A percentile compares a stretch with the other conserved stretches of the same genome.
These are phyloP conservation scores for Gamsiella multidivaricata DNA, from an alignment of 192 early-diverging fungal species.

Conservation along the genomic window DNA sequence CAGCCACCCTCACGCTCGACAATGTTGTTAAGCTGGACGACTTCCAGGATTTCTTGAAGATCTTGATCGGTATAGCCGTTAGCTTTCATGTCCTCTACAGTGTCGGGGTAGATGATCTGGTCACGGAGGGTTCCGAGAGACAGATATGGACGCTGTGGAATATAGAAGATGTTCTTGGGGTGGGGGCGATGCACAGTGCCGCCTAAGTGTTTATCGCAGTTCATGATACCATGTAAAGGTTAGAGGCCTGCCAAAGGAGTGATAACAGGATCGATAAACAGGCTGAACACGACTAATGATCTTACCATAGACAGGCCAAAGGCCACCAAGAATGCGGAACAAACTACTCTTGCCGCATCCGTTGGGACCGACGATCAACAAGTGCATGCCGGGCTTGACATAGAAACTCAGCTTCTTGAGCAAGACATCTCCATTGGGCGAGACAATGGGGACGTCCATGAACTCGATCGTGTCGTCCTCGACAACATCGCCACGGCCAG, in stretches of 20 bases:
- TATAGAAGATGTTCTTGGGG: constrained; percentile 94
- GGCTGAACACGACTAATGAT: not conserved
- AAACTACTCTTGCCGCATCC: constrained; percentile 94
- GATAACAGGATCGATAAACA: not conserved
- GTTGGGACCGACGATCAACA: constrained; percentile 95
- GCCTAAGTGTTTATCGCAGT: constrained; percentile 44
- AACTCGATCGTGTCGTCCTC: constrained; percentile 89
- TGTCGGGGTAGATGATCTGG: constrained; percentile 98
- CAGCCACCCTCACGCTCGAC: constrained; percentile 93
- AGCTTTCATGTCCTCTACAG: constrained; percentile 78
- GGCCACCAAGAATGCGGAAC: constrained; percentile 94
- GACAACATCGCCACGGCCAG: constrained; percentile 74
- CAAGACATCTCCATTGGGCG: constrained; percentile 95
- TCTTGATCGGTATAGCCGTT: constrained; percentile 80
- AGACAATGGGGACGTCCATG: constrained; percentile 90
- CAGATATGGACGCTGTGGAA: constrained; percentile 98
- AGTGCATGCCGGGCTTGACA: constrained; percentile 89
- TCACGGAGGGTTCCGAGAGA: constrained; percentile 94
- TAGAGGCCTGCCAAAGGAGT: too few species aligned
- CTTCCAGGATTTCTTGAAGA: constrained; percentile 79
- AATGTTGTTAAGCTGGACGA: constrained; percentile 85
- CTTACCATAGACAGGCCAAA: constrained; percentile 95
- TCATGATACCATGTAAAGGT: not conserved
- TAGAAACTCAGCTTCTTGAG: constrained; percentile 87
- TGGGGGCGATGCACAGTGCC: constrained; percentile 79